phyloP scores from a whole-genome alignment of 306 rosid genomes.

The Leucaena leucocephala region DNA sequence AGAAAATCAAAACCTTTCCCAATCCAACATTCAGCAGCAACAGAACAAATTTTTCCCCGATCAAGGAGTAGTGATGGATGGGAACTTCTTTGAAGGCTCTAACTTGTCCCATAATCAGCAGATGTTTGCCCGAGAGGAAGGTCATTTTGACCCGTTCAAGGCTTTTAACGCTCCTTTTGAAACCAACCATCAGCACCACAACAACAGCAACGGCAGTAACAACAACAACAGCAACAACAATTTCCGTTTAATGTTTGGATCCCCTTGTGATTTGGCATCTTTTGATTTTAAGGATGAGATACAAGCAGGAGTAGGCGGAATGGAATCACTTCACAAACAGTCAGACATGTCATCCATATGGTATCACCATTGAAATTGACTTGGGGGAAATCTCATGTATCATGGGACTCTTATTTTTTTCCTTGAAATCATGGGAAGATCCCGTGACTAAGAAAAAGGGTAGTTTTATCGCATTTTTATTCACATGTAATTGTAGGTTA shows the following conservation, averaged over 20 bases:
- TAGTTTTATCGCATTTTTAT: constrained; percentile 36
- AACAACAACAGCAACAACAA: constrained; percentile 29
- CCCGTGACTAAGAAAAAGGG: constrained; percentile 22
- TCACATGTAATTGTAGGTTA: constrained; percentile 33
- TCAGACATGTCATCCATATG: constrained; percentile 55
- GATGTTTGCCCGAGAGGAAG: constrained; percentile 46
- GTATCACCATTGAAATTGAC: constrained; percentile 51
- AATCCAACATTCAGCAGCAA: constrained; percentile 43
- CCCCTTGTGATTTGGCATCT: constrained; percentile 56
- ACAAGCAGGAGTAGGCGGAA: constrained; percentile 50
- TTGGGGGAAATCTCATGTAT: constrained; percentile 6
- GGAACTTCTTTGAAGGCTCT: constrained; percentile 48
- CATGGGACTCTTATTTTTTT: constrained; percentile 10
- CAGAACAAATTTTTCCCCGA: constrained; percentile 36
- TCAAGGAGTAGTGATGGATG: constrained; percentile 52
- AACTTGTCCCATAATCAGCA: constrained; percentile 36
- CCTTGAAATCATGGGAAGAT: constrained; percentile 42
- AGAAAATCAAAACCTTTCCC: constrained; percentile 45
- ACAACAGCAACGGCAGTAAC: neutral
- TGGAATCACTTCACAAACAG: constrained; percentile 51
- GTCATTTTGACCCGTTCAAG: constrained; percentile 53
- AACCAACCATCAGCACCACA: constrained; percentile 45
- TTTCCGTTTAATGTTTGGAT: constrained; percentile 51
- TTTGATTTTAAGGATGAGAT: constrained; percentile 59
- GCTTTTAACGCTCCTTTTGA: constrained; percentile 53